Percentiles rank a stretch among this genome's conserved stretches.
phyloP scores from a whole-genome alignment of 2,329 filamentous ascomycete species.

The Calonectria pseudoreteaudii region DNA sequence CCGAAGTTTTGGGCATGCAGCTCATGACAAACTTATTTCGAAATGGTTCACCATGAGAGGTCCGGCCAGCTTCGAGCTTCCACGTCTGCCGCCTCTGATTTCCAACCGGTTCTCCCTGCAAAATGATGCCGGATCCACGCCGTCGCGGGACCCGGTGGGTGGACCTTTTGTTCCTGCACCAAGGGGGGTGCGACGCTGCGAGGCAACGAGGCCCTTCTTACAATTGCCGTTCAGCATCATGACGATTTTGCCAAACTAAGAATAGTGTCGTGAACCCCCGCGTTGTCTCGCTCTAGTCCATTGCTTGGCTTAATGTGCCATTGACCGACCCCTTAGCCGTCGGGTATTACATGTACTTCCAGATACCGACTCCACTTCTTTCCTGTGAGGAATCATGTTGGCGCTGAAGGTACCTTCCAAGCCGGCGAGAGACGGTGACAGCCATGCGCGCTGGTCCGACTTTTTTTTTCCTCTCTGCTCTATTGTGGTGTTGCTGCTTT shows the following conservation, averaged over 20 bases:
- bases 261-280: conserved; percentile 39
- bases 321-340: conserved; percentile 22
- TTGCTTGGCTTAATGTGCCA: conserved; percentile 15
- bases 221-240: conserved; percentile 31
- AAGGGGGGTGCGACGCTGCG: background rate
- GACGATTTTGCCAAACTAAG: conserved; percentile 38
- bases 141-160: conserved; percentile 18
- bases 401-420: conserved; percentile 39
- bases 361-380: conserved; percentile 38
- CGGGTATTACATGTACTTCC: conserved; percentile 26
- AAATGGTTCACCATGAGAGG: conserved; percentile 40
- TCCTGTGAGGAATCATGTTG: conserved; percentile 38
- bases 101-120: conserved; percentile 19
- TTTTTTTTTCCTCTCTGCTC: background rate
- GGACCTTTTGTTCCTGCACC: conserved; percentile 36
- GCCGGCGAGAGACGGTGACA: conserved; percentile 30
- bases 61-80: conserved; percentile 23
- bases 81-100: conserved; percentile 28
- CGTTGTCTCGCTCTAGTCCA: conserved; percentile 35
- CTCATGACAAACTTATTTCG: conserved; percentile 45
- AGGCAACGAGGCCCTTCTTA: conserved; percentile 20
- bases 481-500: background rate
- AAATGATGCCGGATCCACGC: conserved; percentile 6
- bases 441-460: conserved; percentile 10
- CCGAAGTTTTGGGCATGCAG: conserved; percentile 34